phyloP scores from a whole-genome alignment of 108 stramenopile species.

The Aurantiochytrium sp. region DNA sequence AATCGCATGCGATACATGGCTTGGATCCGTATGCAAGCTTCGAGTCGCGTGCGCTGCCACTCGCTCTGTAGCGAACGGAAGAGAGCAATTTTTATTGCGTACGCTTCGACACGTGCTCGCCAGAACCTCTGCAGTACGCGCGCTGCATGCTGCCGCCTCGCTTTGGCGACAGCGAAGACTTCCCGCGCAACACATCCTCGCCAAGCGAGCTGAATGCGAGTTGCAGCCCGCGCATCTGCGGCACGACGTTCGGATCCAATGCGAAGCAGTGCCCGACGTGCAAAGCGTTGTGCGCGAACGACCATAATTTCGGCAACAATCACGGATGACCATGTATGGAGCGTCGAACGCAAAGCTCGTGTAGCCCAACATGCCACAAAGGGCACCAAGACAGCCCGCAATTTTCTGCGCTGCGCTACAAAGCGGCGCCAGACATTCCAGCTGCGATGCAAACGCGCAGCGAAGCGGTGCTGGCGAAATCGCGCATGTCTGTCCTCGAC shows the following conservation, averaged over 20 bases:
- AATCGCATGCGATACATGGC: not conserved
- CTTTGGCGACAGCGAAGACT: not conserved
- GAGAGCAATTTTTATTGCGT: not conserved
- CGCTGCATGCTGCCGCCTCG: not conserved
- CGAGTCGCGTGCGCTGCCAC: not conserved
- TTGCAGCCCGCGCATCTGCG: not conserved
- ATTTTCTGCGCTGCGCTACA: not conserved
- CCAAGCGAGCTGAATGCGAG: not conserved
- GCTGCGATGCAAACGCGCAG: not conserved
- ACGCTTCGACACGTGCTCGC: not conserved
- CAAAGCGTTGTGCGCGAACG: not conserved
- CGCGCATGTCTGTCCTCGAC: not conserved
- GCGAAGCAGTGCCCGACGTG: not conserved
- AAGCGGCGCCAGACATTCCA: not conserved
- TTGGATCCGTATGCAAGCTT: not conserved
- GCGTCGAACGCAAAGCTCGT: not conserved
- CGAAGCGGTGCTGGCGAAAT: not conserved
- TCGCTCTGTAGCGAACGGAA: not conserved
- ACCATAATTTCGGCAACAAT: not conserved
- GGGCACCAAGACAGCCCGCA: not conserved
- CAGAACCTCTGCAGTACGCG: not conserved
- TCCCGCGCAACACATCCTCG: not conserved
- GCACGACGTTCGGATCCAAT: not conserved
- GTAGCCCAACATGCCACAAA: not conserved
- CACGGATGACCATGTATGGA: not conserved